phyloP scores from a whole-genome alignment of 352 stramenopile species.

The Phytophthora podocarpi region DNA sequence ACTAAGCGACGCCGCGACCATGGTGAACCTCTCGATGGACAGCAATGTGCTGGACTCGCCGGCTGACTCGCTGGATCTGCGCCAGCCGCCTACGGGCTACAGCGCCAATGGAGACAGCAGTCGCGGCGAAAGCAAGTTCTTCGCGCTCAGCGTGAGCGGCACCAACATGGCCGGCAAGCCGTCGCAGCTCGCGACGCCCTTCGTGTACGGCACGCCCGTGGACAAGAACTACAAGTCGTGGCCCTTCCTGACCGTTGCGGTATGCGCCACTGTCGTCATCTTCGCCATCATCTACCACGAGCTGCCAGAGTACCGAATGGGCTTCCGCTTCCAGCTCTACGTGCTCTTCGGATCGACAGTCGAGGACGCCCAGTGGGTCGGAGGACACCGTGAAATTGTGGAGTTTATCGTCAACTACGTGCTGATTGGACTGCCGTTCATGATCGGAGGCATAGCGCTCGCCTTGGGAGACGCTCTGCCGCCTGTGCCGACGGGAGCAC shows the following conservation, averaged over 20 bases:
- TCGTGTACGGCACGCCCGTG: slow-evolving; percentile 78
- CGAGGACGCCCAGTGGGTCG: slow-evolving; percentile 61
- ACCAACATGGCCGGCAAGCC: slow-evolving; percentile 49
- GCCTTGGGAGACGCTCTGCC: slow-evolving; percentile 69
- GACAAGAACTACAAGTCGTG: slow-evolving; percentile 85
- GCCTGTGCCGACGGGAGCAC: slow-evolving; percentile 67
- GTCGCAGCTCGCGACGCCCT: slow-evolving; percentile 61
- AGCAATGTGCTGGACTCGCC: slow-evolving; percentile 49
- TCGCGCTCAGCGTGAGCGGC: slow-evolving; percentile 68
- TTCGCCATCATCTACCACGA: slow-evolving; percentile 79
- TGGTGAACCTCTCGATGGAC: slow-evolving; percentile 56
- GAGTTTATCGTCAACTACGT: slow-evolving; percentile 79
- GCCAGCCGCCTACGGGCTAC: slow-evolving; percentile 27
- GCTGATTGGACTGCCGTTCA: slow-evolving; percentile 73
- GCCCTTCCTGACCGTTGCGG: slow-evolving; percentile 65
- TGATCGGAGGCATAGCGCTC: slow-evolving; percentile 72
- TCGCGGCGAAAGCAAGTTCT: slow-evolving; percentile 69
- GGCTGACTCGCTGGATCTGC: slow-evolving; percentile 36
- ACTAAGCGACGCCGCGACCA: slow-evolving; percentile 10
- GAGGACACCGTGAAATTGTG: slow-evolving; percentile 74
- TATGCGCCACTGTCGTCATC: slow-evolving; percentile 54
- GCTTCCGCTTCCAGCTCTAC: slow-evolving; percentile 72
- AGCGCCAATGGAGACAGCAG: slow-evolving; percentile 36
- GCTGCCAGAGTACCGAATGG: slow-evolving; percentile 69
- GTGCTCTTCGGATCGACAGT: slow-evolving; percentile 60